A percentile compares a stretch with the other conserved stretches of the same genome.
Conservation (phyloP, 2,329 filamentous ascomycete species). For the Podosphaera leucotricha region DNA sequence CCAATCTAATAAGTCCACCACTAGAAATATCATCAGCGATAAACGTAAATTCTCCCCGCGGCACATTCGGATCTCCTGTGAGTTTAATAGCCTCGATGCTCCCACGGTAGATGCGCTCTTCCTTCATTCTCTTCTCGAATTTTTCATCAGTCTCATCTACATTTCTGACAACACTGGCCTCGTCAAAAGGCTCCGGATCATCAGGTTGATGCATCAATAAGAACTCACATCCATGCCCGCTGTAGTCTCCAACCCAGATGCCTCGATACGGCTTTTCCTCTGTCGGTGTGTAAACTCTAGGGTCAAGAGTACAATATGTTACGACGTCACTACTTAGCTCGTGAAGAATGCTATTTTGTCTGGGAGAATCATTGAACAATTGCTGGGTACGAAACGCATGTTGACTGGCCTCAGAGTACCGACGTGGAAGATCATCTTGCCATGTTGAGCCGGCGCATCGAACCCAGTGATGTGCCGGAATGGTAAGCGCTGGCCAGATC, state of each 20-base stretch:
- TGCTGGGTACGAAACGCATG: conserved; percentile 49
- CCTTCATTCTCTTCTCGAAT: conserved; percentile 22
- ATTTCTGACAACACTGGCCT: conserved; percentile 19
- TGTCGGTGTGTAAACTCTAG: conserved; percentile 58
- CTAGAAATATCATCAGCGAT: conserved; percentile 54
- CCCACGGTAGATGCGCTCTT: conserved; percentile 33
- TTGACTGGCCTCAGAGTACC: conserved; percentile 37
- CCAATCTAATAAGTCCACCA: conserved; percentile 36
- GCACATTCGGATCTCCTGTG: conserved; percentile 77
- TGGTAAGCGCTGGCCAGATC: conserved; percentile 54
- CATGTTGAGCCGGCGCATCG: conserved; percentile 20
- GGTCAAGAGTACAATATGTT: conserved; percentile 50
- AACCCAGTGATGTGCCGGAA: conserved; percentile 32
- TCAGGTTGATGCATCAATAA: conserved; percentile 58
- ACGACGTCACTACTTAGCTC: conserved; percentile 30
- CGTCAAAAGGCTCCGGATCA: conserved; percentile 18
- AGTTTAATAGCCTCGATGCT: conserved; percentile 68
- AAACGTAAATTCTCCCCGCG: conserved; percentile 66
- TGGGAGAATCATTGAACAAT: conserved; percentile 43
- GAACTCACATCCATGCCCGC: conserved; percentile 72
- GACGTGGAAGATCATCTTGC: conserved; percentile 23
- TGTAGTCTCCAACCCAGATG: conserved; percentile 69
- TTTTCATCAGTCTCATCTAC: conserved; percentile 22
- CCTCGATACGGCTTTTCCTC: conserved; percentile 61
- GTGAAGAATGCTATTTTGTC: conserved; percentile 18